Conservation (phyloP, 495 filamentous ascomycete species). For the Aspergillus olivimuriae region DNA sequence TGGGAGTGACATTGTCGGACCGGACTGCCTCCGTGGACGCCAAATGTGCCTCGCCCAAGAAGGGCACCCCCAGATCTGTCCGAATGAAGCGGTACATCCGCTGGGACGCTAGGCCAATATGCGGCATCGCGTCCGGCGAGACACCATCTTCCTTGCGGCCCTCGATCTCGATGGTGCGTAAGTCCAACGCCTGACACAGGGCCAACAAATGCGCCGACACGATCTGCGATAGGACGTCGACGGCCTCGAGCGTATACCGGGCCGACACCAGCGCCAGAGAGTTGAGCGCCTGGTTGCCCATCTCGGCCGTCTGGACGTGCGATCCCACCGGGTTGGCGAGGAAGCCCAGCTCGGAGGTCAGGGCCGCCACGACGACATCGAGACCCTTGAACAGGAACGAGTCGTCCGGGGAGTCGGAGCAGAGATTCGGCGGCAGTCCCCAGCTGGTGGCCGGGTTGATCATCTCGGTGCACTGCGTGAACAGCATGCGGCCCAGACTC, state of each 20-base stretch:
- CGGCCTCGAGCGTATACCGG: slow-evolving; percentile 49
- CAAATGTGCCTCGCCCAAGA: too few species aligned
- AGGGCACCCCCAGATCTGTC: too few species aligned
- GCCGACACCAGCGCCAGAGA: slow-evolving; percentile 52
- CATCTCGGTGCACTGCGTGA: slow-evolving; percentile 52
- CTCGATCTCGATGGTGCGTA: too few species aligned
- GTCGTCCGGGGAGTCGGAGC: slow-evolving; percentile 48
- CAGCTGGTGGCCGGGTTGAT: slow-evolving; percentile 50
- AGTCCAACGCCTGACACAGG: slow-evolving; percentile 41
- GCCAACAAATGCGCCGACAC: slow-evolving; percentile 44
- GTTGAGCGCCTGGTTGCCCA: slow-evolving; percentile 55
- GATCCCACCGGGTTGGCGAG: slow-evolving; percentile 47
- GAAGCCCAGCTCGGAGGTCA: slow-evolving; percentile 51
- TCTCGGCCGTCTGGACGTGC: slow-evolving; percentile 52
- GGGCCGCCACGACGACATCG: slow-evolving; percentile 58
- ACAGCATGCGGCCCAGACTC: slow-evolving; percentile 54
- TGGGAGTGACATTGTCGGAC: too few species aligned
- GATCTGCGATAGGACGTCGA: slow-evolving; percentile 52
- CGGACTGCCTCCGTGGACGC: too few species aligned
- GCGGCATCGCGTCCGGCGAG: too few species aligned
- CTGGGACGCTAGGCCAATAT: too few species aligned
- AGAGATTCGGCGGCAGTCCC: slow-evolving; percentile 55
- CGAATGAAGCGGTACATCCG: too few species aligned
- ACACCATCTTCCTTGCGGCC: too few species aligned
- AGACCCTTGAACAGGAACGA: slow-evolving; percentile 57